Base-by-base conservation (phyloP, 1,139 yeast genomes). In the Geotrichum fermentans region DNA sequence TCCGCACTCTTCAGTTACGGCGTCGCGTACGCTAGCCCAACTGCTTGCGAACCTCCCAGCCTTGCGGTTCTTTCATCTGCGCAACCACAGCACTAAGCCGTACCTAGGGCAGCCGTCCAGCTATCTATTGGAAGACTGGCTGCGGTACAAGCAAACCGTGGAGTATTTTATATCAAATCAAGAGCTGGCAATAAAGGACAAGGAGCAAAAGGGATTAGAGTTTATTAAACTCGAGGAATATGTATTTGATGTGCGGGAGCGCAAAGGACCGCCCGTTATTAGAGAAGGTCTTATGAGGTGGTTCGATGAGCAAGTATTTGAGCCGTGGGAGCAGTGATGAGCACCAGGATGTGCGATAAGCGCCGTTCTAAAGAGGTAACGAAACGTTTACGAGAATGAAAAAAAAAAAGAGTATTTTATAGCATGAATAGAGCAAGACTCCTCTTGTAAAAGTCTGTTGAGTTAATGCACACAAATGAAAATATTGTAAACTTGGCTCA, bases 71-170 rank as follows among this genome's bases (percentile, higher is more conserved):
- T 45, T 58, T 18, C 55, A 57, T 16, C 49, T 57, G 22, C 50
- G 51, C 11, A 50, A 45, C 38, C 47, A 47, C 11, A 48, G 41
- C 4, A 42, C 45, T 16, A 47, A 51, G 17, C 53, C 56, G 4
- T 55, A 56, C 36, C 50, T 57, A 16, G 60, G 60, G n/a, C 60
- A 57, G 42, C 49, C 51, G 17, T 46, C 49, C 7, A 45, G 57
- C 5, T 57, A 51, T 33, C 47, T 54, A n/a, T 39, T 54, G 16
- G 61, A 56, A 36, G 58, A 53, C 39, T 49, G 58, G 52, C 37
- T 49, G 29, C 41, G 58, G 18, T 50, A 49, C 37, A 49, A 51
- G 39, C 49, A 52, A 37, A 39, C 40, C 11, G 58, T 55, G 10
- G 49, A 48, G 22, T 34, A 41, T 14, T 42, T 56, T 33, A 51